phyloP scores from a whole-genome alignment of 257 asterid genomes.

The Asclepias syriaca region DNA sequence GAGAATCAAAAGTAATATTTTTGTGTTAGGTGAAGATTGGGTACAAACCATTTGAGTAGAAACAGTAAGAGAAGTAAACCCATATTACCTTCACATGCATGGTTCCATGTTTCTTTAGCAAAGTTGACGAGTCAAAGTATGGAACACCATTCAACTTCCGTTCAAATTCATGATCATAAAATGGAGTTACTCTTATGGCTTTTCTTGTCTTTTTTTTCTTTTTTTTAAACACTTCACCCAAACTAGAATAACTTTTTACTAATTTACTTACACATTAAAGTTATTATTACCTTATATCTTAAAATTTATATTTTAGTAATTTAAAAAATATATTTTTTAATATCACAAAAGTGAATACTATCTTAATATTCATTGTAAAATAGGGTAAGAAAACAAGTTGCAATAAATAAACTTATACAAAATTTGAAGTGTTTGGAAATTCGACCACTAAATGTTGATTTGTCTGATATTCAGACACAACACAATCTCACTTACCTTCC shows the following conservation, averaged over 20 bases:
- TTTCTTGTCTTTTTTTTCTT: too few relatives aligned
- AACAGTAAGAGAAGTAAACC: background rate
- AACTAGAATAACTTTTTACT: too few relatives aligned
- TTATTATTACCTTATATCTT: too few relatives aligned
- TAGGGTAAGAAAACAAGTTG: too few relatives aligned
- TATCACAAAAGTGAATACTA: too few relatives aligned
- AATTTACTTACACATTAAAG: too few relatives aligned
- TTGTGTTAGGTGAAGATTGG: background rate
- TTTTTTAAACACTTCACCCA: too few relatives aligned
- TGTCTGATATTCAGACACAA: background rate
- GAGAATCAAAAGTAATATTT: background rate
- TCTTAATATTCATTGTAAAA: too few relatives aligned
- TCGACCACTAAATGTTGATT: background rate
- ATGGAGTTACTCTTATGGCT: too few relatives aligned
- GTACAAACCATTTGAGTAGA: background rate
- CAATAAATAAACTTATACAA: too few relatives aligned
- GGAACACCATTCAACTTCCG: background rate
- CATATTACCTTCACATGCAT: background rate
- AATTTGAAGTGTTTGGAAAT: background rate
- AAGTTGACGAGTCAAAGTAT: background rate
- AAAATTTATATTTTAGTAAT: too few relatives aligned
- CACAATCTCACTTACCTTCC: background rate
- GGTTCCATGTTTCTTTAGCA: background rate
- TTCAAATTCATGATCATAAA: background rate
- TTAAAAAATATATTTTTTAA: too few relatives aligned